These are phyloP conservation scores for Cryoendolithus antarcticus DNA, from an alignment of 2,329 filamentous ascomycete species.

Conservation along the genomic window DNA sequence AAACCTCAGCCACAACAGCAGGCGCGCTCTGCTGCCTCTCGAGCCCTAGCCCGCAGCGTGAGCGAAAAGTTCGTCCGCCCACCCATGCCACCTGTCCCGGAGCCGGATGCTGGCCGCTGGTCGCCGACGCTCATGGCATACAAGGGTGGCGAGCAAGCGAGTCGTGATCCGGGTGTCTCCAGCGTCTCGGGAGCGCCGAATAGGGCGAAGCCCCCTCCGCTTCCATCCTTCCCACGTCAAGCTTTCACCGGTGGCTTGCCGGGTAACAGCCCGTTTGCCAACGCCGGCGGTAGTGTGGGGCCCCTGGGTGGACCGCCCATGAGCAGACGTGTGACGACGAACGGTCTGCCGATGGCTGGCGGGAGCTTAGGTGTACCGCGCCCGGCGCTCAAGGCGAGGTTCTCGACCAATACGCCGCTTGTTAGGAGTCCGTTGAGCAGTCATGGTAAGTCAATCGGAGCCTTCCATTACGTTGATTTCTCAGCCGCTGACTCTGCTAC, in stretches of 20 bases:
- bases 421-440: slow-evolving; percentile 13
- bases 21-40: background rate
- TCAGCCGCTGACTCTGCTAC: background rate
- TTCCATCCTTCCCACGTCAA: slow-evolving; percentile 1
- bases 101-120: background rate
- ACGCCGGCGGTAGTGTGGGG: background rate
- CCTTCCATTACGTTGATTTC: too few species aligned
- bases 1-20: background rate
- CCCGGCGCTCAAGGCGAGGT: background rate
- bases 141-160: background rate
- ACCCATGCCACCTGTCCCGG: background rate
- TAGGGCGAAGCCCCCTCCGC: slow-evolving; percentile 1
- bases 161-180: background rate
- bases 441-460: slow-evolving; percentile 14
- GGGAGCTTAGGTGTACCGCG: background rate
- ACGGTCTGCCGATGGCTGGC: background rate
- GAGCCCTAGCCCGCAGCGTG: background rate
- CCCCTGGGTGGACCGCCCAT: slow-evolving; percentile 1
- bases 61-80: slow-evolving; percentile 1
- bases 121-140: background rate
- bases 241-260: background rate
- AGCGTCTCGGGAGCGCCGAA: background rate
- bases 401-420: slow-evolving; percentile 1
- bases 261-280: background rate
- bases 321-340: background rate